Evolutionary conservation across 768 basidiomycete genomes (phyloP), one percentile per base, ranked within the genome.

Genomic region (Lactarius hatsudake): DNA sequence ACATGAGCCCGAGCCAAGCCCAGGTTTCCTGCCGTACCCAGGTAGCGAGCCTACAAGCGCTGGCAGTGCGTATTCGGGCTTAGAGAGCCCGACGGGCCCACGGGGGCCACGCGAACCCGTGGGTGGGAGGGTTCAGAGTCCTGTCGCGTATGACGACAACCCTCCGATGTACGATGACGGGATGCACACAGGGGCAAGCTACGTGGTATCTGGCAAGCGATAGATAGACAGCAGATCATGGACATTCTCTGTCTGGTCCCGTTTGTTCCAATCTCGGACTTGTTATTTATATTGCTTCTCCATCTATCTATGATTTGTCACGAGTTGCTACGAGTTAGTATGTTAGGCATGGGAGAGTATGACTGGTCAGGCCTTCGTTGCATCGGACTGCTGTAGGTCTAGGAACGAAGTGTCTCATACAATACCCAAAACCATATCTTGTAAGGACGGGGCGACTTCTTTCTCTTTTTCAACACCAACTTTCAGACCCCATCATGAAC

Each of bases 111-210:
- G 57, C 23, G 45, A 48, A 54, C 65, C 3, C 10, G 36, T 40
- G 15, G 38, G 13, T 40, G 38, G 38, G 38, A 40, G 65, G 53
- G 45, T 32, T 4, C 57, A 36, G 23, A 60, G 56, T 30, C 65
- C 67, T 17, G 69, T 67, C 54, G 56, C 66, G 38, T 80, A 81
- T 58, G 76, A 83, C 18, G 90, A 91, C 20, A 80, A 77, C 42
- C 90, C 90, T 17, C 90, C 90, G 34, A 79, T 77, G 61, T 92
- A 92, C 73, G 89, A 91, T 32, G 78, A 79, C 18, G 84, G 83
- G 23, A 73, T n/a, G 15, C 30, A 40, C 4, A 8, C 12, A 1
- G 62, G 26, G 18, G 13, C 30, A 2, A 23, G 23, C 42, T 40
- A 60, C 26, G 36, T 32, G n/a, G 55, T 36, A 34, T 63, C 66